Evolutionary conservation across 202 grass and related monocot species (phyloP).

Genomic region (Setaria italica): DNA sequence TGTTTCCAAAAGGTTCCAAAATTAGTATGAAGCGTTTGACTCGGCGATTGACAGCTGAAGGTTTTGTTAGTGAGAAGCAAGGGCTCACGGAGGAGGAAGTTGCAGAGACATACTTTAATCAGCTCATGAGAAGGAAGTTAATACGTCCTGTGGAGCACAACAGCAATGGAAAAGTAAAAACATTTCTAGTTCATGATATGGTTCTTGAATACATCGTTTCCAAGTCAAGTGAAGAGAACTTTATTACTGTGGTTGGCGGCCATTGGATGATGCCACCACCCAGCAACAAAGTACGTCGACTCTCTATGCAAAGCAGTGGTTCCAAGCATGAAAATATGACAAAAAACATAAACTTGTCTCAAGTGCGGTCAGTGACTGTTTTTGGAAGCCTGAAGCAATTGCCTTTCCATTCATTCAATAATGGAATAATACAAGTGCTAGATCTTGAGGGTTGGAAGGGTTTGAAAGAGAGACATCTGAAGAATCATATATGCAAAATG

Average conservation of each 20-base stretch:
- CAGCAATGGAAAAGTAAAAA: conserved; percentile 24
- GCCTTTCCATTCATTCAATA: conserved; percentile 38
- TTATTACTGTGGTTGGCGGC: conserved; percentile 53
- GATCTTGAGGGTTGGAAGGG: conserved; percentile 53
- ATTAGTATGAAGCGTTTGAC: conserved; percentile 33
- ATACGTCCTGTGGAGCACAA: conserved; percentile 32
- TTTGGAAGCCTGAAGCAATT: conserved; percentile 40
- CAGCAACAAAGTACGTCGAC: conserved; percentile 50
- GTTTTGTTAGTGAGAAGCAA: conserved; percentile 43
- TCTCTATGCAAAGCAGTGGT: conserved; percentile 29
- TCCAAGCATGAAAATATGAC: neutral
- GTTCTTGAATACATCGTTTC: conserved; percentile 45
- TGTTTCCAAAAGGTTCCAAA: conserved; percentile 39
- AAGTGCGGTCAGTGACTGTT: conserved; percentile 33
- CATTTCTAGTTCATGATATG: conserved; percentile 50
- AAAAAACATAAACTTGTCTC: neutral
- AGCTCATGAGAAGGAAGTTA: conserved; percentile 44
- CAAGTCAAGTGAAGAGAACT: conserved; percentile 53
- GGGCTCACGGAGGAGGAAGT: conserved; percentile 35
- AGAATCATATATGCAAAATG: conserved; percentile 33
- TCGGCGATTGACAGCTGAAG: conserved; percentile 32
- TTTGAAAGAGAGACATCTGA: neutral
- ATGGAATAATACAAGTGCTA: conserved; percentile 36
- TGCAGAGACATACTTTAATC: conserved; percentile 49
- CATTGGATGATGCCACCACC: conserved; percentile 32